Evolutionary conservation across 495 filamentous ascomycete species (phyloP).

Genomic region (Xylaria cubensis): DNA sequence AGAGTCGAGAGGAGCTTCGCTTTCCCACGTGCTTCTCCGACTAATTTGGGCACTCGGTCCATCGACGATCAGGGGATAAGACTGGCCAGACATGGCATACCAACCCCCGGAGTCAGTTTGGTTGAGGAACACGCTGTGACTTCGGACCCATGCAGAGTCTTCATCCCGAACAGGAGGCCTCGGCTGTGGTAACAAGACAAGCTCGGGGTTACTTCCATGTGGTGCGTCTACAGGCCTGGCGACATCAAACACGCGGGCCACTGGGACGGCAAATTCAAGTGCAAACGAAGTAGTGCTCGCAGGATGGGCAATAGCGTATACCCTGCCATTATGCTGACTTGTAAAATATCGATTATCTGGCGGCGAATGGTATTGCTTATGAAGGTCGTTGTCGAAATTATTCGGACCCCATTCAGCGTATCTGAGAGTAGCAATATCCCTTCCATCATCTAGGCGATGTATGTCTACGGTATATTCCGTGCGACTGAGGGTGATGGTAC

Average conservation of each 20-base stretch:
- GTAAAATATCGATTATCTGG: slow-evolving; percentile 91
- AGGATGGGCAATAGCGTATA: slow-evolving; percentile 63
- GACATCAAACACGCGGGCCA: slow-evolving; percentile 90
- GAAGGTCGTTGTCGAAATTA: slow-evolving; percentile 86
- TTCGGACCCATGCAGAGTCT: slow-evolving; percentile 61
- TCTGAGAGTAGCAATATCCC: slow-evolving; percentile 84
- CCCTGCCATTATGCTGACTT: slow-evolving; percentile 82
- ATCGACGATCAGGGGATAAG: slow-evolving; percentile 83
- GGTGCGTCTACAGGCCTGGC: slow-evolving; percentile 69
- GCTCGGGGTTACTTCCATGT: slow-evolving; percentile 62
- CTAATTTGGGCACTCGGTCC: slow-evolving; percentile 72
- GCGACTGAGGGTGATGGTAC: slow-evolving; percentile 78
- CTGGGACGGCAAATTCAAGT: slow-evolving; percentile 78
- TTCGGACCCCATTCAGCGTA: slow-evolving; percentile 97
- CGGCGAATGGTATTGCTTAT: slow-evolving; percentile 76
- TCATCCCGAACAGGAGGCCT: slow-evolving; percentile 67
- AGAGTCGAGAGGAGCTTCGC: slow-evolving; percentile 38
- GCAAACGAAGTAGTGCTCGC: slow-evolving; percentile 46
- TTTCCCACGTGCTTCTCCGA: slow-evolving; percentile 60
- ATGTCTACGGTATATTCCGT: slow-evolving; percentile 90
- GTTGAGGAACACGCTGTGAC: slow-evolving; percentile 81
- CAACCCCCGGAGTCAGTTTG: slow-evolving; percentile 83
- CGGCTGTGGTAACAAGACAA: slow-evolving; percentile 89
- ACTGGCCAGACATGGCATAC: slow-evolving; percentile 90
- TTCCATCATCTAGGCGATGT: slow-evolving; percentile 73